Evolutionary conservation across 768 basidiomycete genomes (phyloP).

Genomic region (Trametes maxima): DNA sequence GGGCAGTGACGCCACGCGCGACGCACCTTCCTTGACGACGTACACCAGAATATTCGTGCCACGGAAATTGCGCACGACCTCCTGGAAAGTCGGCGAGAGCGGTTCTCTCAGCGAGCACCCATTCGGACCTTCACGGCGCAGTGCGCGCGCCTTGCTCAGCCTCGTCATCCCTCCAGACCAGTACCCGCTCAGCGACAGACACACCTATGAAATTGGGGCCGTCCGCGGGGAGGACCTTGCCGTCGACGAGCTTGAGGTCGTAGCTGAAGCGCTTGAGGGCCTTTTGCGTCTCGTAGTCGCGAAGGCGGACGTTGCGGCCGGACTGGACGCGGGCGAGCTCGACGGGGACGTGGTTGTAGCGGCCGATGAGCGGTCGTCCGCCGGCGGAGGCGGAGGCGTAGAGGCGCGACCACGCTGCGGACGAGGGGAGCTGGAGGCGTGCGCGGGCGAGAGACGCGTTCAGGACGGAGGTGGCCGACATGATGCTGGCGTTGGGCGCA

Average conservation of each 20-base stretch:
- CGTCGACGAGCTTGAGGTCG: slow-evolving; percentile 2
- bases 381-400: background rate
- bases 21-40: slow-evolving; percentile 2
- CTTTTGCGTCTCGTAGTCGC: slow-evolving; percentile 7
- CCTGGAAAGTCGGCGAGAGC: slow-evolving; percentile 5
- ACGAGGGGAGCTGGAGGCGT: background rate
- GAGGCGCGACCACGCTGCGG: background rate
- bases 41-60: slow-evolving; percentile 5
- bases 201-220: slow-evolving; percentile 2
- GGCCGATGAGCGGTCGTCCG: slow-evolving; percentile 1
- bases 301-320: background rate
- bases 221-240: background rate
- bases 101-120: slow-evolving; percentile 7
- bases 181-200: background rate
- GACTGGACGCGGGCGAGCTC: slow-evolving; percentile 8
- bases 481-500: background rate
- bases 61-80: slow-evolving; percentile 9
- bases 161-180: background rate
- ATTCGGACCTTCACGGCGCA: background rate
- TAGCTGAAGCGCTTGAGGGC: slow-evolving; percentile 6
- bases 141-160: background rate
- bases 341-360: slow-evolving; percentile 5
- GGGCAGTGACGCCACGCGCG: too few relatives aligned
- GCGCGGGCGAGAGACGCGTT: background rate
- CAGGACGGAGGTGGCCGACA: background rate